Percentiles rank a stretch among this genome's conserved stretches.
Evolutionary conservation across 345 rosid species (phyloP).

Genomic region (Gossypium raimondii): DNA sequence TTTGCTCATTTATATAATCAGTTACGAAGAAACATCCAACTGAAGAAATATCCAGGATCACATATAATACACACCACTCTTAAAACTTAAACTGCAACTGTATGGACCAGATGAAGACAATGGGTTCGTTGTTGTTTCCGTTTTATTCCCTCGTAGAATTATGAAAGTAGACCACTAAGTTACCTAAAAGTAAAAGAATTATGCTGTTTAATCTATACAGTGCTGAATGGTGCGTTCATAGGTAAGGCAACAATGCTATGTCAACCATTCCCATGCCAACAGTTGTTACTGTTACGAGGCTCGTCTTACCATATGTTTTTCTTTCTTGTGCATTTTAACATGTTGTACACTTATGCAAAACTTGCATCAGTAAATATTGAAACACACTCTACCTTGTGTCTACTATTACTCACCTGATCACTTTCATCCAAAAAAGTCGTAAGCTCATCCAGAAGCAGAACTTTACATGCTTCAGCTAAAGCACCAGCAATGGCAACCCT

Average conservation of each 20-base stretch:
- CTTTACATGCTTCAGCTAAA: slow-evolving; percentile 91
- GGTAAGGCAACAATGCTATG: background rate
- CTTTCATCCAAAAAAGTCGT: slow-evolving; percentile 83
- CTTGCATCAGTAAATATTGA: background rate
- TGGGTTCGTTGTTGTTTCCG: background rate
- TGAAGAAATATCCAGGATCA: background rate
- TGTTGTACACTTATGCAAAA: background rate
- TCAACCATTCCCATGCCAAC: background rate
- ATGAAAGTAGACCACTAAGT: background rate
- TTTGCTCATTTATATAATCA: background rate
- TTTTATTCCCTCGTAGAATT: background rate
- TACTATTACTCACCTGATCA: slow-evolving; percentile 56
- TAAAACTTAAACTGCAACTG: background rate
- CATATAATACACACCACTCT: background rate
- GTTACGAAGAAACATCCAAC: background rate
- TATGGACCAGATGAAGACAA: background rate
- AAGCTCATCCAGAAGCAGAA: slow-evolving; percentile 83
- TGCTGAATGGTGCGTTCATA: too few species aligned
- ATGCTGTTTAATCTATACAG: background rate
- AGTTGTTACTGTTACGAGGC: background rate
- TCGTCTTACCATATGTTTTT: background rate
- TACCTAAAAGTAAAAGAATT: background rate
- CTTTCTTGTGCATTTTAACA: slow-evolving; percentile 4
- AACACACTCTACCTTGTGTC: background rate
- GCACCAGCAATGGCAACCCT: slow-evolving; percentile 96